These are phyloP conservation scores for Phlegmacium glaucopus DNA, from an alignment of 768 basidiomycete genomes.

Conservation along the genomic window DNA sequence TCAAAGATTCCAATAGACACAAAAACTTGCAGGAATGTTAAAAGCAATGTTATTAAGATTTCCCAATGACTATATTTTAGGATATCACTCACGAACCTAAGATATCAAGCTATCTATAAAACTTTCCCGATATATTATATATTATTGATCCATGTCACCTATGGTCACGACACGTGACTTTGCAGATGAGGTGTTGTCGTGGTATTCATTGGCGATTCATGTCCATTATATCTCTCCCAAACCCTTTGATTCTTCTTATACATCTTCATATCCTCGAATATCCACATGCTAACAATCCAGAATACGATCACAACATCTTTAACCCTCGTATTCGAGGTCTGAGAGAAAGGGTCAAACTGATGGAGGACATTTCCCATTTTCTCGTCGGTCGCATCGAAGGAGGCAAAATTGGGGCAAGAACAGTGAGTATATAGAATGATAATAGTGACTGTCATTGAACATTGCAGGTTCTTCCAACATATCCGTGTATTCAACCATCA, in stretches of 20 bases:
- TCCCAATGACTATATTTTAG: too few species aligned
- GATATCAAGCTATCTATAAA: too few species aligned
- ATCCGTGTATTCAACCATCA: slow-evolving; percentile 51
- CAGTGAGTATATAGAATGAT: slow-evolving; percentile 13
- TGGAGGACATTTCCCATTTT: slow-evolving; percentile 53
- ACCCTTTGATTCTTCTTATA: slow-evolving; percentile 44
- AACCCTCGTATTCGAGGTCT: slow-evolving; percentile 40
- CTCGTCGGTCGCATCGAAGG: slow-evolving; percentile 43
- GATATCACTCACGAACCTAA: too few species aligned
- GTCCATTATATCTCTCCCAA: slow-evolving; percentile 28
- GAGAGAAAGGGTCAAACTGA: slow-evolving; percentile 45
- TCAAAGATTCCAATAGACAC: too few species aligned
- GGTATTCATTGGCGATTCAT: too few species aligned
- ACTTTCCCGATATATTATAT: too few species aligned
- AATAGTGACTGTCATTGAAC: not conserved
- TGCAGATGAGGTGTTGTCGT: too few species aligned
- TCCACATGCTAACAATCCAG: slow-evolving; percentile 41
- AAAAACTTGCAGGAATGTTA: too few species aligned
- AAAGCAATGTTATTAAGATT: too few species aligned
- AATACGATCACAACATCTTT: slow-evolving; percentile 50
- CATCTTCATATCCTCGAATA: slow-evolving; percentile 53
- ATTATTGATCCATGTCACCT: too few species aligned
- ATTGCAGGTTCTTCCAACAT: slow-evolving; percentile 41
- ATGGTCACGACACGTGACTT: too few species aligned
- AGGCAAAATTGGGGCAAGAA: slow-evolving; percentile 22